These are phyloP conservation scores for Leccinum uliginosum DNA, from an alignment of 768 basidiomycete genomes.

Conservation along the genomic window DNA sequence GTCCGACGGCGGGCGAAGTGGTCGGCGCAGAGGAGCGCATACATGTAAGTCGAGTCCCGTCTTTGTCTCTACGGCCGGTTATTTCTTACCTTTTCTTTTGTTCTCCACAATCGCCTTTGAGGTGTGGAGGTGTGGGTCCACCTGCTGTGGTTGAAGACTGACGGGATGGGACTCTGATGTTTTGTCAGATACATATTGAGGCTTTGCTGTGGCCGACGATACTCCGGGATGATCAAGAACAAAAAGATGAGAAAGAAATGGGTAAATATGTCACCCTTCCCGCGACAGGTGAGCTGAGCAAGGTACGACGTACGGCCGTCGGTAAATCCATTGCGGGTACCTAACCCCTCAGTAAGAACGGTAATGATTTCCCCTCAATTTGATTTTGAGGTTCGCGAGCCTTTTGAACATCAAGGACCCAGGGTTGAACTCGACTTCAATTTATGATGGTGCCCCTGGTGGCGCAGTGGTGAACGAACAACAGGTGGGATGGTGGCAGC, in stretches of 20 bases:
- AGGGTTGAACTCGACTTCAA: neutral
- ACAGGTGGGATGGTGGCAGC: neutral
- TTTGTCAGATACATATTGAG: neutral
- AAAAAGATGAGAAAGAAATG: neutral
- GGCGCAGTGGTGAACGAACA: neutral
- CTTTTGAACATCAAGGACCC: neutral
- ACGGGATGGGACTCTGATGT: neutral
- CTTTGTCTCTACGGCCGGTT: no score
- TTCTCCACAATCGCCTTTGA: neutral
- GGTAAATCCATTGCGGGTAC: neutral
- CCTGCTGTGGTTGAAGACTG: neutral
- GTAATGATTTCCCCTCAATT: neutral
- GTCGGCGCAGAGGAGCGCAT: no score
- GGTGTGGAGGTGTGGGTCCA: neutral
- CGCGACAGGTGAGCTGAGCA: neutral
- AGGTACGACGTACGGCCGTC: neutral
- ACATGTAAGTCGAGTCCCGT: neutral
- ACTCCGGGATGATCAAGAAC: neutral
- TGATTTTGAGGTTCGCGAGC: neutral
- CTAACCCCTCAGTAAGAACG: neutral
- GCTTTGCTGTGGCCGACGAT: neutral
- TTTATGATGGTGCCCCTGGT: neutral
- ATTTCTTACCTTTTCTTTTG: neutral
- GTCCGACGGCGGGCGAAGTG: no score
- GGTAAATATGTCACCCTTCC: neutral